phyloP scores from a whole-genome alignment of 2,329 filamentous ascomycete genomes.

The Fusarium austroafricanum region DNA sequence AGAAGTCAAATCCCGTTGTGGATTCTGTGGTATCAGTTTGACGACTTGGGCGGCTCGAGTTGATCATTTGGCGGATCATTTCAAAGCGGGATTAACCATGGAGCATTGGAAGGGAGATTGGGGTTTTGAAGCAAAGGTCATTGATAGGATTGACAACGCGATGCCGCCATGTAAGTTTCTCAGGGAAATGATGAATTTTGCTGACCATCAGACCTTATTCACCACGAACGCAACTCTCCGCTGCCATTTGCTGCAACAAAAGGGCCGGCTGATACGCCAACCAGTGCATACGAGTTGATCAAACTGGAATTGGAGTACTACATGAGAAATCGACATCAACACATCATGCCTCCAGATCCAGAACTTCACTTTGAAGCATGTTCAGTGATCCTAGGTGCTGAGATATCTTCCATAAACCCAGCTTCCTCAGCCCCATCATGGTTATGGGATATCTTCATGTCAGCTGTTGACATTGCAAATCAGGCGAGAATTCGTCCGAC shows the following conservation, averaged over 20 bases:
- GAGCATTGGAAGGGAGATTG: conserved; percentile 58
- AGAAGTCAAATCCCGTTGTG: conserved; percentile 54
- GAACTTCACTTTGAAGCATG: conserved; percentile 38
- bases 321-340: conserved; percentile 27
- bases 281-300: conserved; percentile 36
- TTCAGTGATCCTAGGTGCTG: conserved; percentile 28
- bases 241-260: conserved; percentile 36
- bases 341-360: conserved; percentile 12
- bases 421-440: conserved; percentile 24
- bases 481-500: conserved; percentile 29
- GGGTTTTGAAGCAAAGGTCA: conserved; percentile 55
- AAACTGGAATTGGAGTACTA: conserved; percentile 37
- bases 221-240: conserved; percentile 35
- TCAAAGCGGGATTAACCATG: conserved; percentile 56
- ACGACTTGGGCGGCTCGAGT: conserved; percentile 52
- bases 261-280: conserved; percentile 37
- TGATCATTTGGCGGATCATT: conserved; percentile 57
- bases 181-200: rapidly evolving
- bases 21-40: conserved; percentile 55
- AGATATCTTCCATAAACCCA: conserved; percentile 28
- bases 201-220: conserved; percentile 38
- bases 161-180: conserved; percentile 54
- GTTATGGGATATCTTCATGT: conserved; percentile 40
- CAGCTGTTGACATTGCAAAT: conserved; percentile 21
- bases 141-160: conserved; percentile 56